These are phyloP conservation scores for Colletotrichum spaethianum DNA, from an alignment of 2,329 filamentous ascomycete species.

Conservation along the genomic window DNA sequence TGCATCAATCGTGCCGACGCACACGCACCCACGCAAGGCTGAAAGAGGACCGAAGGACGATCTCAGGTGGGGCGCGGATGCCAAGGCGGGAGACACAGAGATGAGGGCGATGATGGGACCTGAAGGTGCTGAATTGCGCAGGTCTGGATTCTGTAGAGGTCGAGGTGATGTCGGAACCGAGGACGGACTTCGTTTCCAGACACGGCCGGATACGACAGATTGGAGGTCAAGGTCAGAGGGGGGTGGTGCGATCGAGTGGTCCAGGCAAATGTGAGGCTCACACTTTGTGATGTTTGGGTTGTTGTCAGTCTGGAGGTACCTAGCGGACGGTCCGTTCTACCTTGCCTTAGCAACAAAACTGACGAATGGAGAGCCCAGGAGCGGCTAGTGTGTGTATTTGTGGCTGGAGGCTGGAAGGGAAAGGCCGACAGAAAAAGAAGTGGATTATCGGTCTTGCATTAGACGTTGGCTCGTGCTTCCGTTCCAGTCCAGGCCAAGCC, in stretches of 20 bases:
- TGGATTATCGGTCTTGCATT: slow-evolving; percentile 36
- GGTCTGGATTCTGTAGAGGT: neutral
- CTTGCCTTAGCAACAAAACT: slow-evolving; percentile 13
- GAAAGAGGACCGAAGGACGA: slow-evolving; percentile 32
- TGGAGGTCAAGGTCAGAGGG: slow-evolving; percentile 1
- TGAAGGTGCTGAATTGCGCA: slow-evolving; percentile 1
- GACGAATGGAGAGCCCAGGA: slow-evolving; percentile 14
- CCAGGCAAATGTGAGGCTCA: slow-evolving; percentile 26
- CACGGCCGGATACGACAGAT: slow-evolving; percentile 14
- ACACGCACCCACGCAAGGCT: slow-evolving; percentile 30
- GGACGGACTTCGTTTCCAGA: neutral
- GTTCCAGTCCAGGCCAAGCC: slow-evolving; percentile 20
- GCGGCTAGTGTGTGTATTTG: slow-evolving; percentile 1
- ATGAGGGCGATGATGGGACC: neutral
- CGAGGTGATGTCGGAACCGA: neutral
- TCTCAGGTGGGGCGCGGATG: slow-evolving; percentile 37
- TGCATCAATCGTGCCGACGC: slow-evolving; percentile 33
- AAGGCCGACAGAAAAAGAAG: slow-evolving; percentile 23
- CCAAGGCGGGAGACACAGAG: slow-evolving; percentile 30
- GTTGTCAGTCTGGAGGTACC: slow-evolving; percentile 17
- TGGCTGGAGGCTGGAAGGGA: slow-evolving; percentile 35
- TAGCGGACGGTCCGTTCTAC: slow-evolving; percentile 6
- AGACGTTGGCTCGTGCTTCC: slow-evolving; percentile 39
- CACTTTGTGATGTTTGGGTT: slow-evolving; percentile 32
- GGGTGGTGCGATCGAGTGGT: slow-evolving; percentile 23